Evolutionary conservation across 768 basidiomycete species (phyloP).

Genomic region (Trametes cubensis): DNA sequence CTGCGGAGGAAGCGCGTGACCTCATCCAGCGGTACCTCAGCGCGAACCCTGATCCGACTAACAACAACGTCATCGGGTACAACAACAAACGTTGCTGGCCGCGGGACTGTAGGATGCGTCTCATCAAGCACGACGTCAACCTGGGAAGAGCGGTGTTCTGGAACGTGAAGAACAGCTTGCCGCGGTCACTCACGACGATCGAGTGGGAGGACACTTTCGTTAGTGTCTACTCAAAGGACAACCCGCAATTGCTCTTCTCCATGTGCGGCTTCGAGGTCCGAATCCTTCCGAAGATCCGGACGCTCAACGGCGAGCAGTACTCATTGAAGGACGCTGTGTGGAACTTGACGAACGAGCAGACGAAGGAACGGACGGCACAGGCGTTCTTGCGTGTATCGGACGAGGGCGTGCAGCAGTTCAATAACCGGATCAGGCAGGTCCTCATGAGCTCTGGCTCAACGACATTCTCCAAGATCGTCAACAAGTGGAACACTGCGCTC

Average conservation of each 20-base stretch:
- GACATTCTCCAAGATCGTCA: slow-evolving; percentile 98
- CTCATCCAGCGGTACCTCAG: slow-evolving; percentile 97
- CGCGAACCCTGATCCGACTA: slow-evolving; percentile 97
- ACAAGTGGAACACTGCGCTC: slow-evolving; percentile 96
- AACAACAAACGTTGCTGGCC: slow-evolving; percentile 99
- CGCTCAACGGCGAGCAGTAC: slow-evolving; percentile 95
- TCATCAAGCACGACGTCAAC: slow-evolving; percentile 99
- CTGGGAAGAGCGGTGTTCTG: slow-evolving; percentile 97
- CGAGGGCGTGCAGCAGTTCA: slow-evolving; percentile 96
- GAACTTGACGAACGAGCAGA: slow-evolving; percentile 96
- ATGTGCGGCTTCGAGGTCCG: slow-evolving; percentile 99
- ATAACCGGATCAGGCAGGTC: slow-evolving; percentile 95
- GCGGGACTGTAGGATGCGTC: slow-evolving; percentile 96
- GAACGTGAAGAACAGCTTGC: slow-evolving; percentile 98
- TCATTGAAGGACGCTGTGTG: slow-evolving; percentile 95
- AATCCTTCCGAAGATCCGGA: slow-evolving; percentile 94
- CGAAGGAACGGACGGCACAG: slow-evolving; percentile 96
- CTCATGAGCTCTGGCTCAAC: slow-evolving; percentile 99
- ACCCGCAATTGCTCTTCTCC: slow-evolving; percentile 95
- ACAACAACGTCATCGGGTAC: slow-evolving; percentile 98
- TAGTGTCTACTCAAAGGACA: slow-evolving; percentile 96
- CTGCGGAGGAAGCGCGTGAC: slow-evolving; percentile 95
- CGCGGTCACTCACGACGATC: slow-evolving; percentile 94
- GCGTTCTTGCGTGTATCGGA: slow-evolving; percentile 98
- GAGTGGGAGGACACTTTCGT: slow-evolving; percentile 99